Evolutionary conservation across 108 stramenopile genomes (phyloP), one percentile per base, ranked within the genome.

Genomic region (Halocafeteria seosinensis): DNA sequence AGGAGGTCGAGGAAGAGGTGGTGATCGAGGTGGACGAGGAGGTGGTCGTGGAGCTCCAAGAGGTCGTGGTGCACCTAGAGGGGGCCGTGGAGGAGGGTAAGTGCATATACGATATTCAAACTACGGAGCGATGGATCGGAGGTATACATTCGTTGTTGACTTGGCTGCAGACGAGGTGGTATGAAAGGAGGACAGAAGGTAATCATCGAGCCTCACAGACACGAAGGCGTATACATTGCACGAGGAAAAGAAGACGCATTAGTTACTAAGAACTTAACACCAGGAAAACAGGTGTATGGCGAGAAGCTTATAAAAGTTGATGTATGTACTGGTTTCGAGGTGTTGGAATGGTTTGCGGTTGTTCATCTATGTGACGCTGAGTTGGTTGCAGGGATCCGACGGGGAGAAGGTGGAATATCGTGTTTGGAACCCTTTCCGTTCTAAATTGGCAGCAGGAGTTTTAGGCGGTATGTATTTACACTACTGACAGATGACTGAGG

Each of bases 391-490:
- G 67, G 91, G 90, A 29, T 55, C 71, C 25, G 79, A 76, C 55
- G 79, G 85, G 8, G 80, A 83, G 42, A 98, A 98, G 86, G 79
- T 95, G 27, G 96, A 98, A 75, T 98, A 98, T 74, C 87, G 96
- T 51, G 94, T 98, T 13, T 98, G 96, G 96, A 98, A 98, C 79
- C 96, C 96, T 34, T 98, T 98, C 85, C 85, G 96, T 64, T 92
- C 90, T 34, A 98, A 98, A 84, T 81, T 98, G 27, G 94, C 94
- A 37, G 96, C 96, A 24, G 96, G 92, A n/a, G 89, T 98, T 63
- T 76, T 98, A 12, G 96, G 96, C 65, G 96, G 96, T 63, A n/a
- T n/a, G n/a, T n/a, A n/a, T n/a, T n/a, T n/a, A n/a, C n/a, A n/a
- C n/a, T n/a, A n/a, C n/a, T n/a, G n/a, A n/a, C n/a, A n/a, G n/a